Evolutionary conservation across 1,284 basidiomycete species (phyloP), one percentile per base, ranked within the genome.

Genomic region (Cryptococcus maquisensis): DNA sequence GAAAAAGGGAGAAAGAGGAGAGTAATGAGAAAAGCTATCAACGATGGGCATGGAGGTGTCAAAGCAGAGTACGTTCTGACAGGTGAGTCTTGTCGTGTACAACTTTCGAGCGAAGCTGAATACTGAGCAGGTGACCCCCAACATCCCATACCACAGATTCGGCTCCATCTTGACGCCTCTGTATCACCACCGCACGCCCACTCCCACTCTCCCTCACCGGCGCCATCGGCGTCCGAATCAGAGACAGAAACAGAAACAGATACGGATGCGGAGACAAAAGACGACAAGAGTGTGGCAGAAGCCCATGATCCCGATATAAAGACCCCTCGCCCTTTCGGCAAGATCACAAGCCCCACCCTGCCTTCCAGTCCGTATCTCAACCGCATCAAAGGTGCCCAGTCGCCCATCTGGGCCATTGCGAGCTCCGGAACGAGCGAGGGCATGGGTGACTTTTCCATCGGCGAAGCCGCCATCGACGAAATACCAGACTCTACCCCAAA

Each of bases 51-150:
- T 36, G 60, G 62, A n/a, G 67, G 61, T 15, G 70, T 74, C 26
- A 73, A 66, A 50, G 76, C 74, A 15, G 68, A 77, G 50, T 78
- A 78, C 48, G 69, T 74, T 5, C 52, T 78, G 2, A 65, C 64
- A 13, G 74, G 76, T 74, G 48, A 65, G 68, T 68, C 13, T 23
- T 10, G 24, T 16, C 28, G 20, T 7, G 37, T 7, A 20, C 21
- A 13, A 46, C 35, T 23, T 15, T 28, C 4, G 37, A 44, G n/a
- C 44, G 44, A 16, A 20, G 28, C 28, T 39, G n/a, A 52, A 10
- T 5, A n/a, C 6, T 32, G 1, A 13, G 16, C 54, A 74, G 75
- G 73, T n/a, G 67, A 71, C 36, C 55, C 70, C 3, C 55, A 56
- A 4, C 59, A 66, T 32, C 74, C 73, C 1, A 63, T 71, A 4